Conservation (phyloP, 1,284 basidiomycete genomes). For the Pyrrhoderma noxium region DNA sequence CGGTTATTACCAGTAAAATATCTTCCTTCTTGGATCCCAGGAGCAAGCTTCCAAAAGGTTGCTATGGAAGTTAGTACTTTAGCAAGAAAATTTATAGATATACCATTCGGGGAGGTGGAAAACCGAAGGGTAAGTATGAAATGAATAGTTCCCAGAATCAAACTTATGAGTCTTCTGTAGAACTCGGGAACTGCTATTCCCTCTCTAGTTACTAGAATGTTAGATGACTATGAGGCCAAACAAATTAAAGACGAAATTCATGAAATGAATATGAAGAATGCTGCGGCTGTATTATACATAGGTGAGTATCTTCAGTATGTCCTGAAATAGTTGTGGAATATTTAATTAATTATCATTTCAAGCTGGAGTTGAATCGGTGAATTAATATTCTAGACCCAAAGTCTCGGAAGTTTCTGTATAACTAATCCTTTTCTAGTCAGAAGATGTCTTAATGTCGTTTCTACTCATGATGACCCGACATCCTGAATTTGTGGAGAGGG, state of each 20-base stretch:
- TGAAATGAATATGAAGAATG: constrained; percentile 13
- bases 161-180: constrained; percentile 6
- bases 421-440: constrained; percentile 10
- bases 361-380: constrained; percentile 14
- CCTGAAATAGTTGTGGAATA: background rate
- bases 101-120: background rate
- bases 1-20: constrained; percentile 18
- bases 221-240: constrained; percentile 9
- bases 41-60: constrained; percentile 22
- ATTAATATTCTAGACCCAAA: background rate
- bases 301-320: constrained; percentile 5
- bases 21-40: constrained; percentile 26
- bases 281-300: constrained; percentile 4
- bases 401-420: no score
- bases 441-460: constrained; percentile 21
- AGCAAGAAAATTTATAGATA: background rate
- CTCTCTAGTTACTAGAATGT: constrained; percentile 7
- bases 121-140: background rate
- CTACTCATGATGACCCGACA: constrained; percentile 25
- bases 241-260: background rate
- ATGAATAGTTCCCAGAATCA: constrained; percentile 8
- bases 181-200: constrained; percentile 1
- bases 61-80: background rate
- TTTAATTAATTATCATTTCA: background rate
- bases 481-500: constrained; percentile 22